Evolutionary conservation across 768 basidiomycete species (phyloP).

Genomic region (Leucosporidium yakuticum): DNA sequence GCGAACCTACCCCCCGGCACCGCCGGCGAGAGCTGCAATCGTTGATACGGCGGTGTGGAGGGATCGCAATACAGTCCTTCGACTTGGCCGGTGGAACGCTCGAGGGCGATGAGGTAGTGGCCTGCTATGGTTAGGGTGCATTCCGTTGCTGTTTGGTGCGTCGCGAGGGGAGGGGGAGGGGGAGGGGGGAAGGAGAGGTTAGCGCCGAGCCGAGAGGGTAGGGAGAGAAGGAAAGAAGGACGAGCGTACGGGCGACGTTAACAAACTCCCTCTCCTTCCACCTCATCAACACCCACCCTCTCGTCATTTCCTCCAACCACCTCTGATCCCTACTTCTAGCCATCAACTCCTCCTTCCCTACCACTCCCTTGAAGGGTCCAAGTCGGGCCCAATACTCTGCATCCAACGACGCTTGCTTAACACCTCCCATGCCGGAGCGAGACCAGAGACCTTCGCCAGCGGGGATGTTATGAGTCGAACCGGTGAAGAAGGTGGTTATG

Average conservation of each 20-base stretch:
- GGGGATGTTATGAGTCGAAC: constrained; percentile 23
- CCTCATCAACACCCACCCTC: constrained; percentile 34
- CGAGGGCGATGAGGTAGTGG: constrained; percentile 30
- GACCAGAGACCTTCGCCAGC: constrained; percentile 20
- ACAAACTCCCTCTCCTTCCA: constrained; percentile 37
- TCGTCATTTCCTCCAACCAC: constrained; percentile 26
- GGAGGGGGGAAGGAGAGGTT: not conserved
- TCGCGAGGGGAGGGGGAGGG: not conserved
- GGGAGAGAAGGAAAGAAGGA: not conserved
- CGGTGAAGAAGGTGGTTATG: not conserved
- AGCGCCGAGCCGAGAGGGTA: not conserved
- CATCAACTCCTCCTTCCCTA: constrained; percentile 20
- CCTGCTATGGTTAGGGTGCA: constrained; percentile 35
- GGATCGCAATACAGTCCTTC: constrained; percentile 15
- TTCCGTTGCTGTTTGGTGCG: constrained; percentile 9
- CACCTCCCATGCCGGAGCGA: constrained; percentile 1
- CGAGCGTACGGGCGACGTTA: constrained; percentile 23
- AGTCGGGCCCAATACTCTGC: constrained; percentile 33
- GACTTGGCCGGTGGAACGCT: constrained; percentile 30
- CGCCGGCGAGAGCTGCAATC: no score
- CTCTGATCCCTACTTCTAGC: not conserved
- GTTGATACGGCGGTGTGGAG: no score
- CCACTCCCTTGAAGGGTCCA: constrained; percentile 31
- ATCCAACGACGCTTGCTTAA: constrained; percentile 7
- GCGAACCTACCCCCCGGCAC: not conserved